Evolutionary conservation across 2,329 filamentous ascomycete species (phyloP), one percentile per base, ranked within the genome.

Genomic region (Diaporthe eres): DNA sequence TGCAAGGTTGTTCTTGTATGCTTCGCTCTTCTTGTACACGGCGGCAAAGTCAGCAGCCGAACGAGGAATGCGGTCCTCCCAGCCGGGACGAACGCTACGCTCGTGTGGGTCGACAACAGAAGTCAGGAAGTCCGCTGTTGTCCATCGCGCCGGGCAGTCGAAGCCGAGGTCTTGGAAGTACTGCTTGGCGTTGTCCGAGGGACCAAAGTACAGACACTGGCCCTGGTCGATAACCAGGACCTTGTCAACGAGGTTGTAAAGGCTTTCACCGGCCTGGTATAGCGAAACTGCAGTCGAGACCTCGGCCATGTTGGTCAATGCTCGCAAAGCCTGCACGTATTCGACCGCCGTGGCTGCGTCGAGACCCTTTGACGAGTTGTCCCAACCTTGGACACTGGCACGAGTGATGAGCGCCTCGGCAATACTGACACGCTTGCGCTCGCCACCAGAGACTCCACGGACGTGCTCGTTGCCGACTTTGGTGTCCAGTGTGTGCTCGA

Each of bases 341-440:
- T 94, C 92, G 51, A 95, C 84, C 0, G 94, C 94, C 0, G 92
- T 95, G 9, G 91, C 91, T 53, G 90, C 92, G 84, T 95, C 93
- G 44, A 95, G 86, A 84, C 93, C 93, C 84, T 93, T 88, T 37
- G 93, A 95, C 57, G 90, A 92, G 85, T 95, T 95, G 81, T 95
- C 90, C 90, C 90, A 92, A 85, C 90, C 91, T 80, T 92, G 90
- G 12, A 92, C 84, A 10, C 90, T 89, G 4, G 90, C 88, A 51
- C 87, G 87, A 22, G 89, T 90, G 22, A 92, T 84, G 22, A 88
- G 86, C 13, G 90, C 90, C 82, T 92, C 90, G 58, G 90, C 88
- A 77, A 92, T 92, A 78, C 89, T 91, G 39, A 94, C 92, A 78
- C 92, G 88, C 83, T 94, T 94, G 8, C 92, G 84, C 81, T 94